A percentile compares a stretch with the other conserved stretches of the same genome.
Conservation (phyloP, 345 rosid genomes). For the Trapa incisa region DNA sequence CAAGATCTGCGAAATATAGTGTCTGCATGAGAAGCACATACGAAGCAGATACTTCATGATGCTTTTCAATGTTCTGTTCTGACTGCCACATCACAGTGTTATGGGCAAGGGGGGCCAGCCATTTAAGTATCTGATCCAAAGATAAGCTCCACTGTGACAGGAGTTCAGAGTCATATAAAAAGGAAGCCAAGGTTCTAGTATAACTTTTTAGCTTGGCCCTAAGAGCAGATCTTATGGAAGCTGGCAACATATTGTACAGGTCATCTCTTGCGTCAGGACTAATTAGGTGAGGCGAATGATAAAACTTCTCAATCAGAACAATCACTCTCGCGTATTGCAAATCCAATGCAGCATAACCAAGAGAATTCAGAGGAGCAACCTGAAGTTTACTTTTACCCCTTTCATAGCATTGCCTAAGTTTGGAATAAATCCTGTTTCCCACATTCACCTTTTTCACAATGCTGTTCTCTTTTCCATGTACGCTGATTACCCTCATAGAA, state of each 20-base stretch:
- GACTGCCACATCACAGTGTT: conserved; percentile 49
- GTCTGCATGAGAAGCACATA: conserved; percentile 53
- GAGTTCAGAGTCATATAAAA: conserved; percentile 29
- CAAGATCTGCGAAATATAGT: conserved; percentile 42
- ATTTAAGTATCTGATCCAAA: conserved; percentile 28
- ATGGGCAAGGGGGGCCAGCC: conserved; percentile 57
- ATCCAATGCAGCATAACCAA: conserved; percentile 52
- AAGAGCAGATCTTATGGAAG: conserved; percentile 24
- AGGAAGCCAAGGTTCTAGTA: conserved; percentile 21
- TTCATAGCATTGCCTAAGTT: conserved; percentile 24
- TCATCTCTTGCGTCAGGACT: conserved; percentile 35
- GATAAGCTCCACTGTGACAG: conserved; percentile 34
- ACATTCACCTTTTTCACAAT: conserved; percentile 11
- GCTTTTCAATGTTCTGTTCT: conserved; percentile 42
- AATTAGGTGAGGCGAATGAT: conserved; percentile 34
- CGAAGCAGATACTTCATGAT: conserved; percentile 24
- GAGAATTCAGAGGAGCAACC: conserved; percentile 32
- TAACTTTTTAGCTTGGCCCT: conserved; percentile 29
- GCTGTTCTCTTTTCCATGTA: conserved; percentile 13
- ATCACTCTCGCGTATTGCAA: conserved; percentile 48
- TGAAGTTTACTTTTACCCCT: conserved; percentile 17
- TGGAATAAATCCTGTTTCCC: conserved; percentile 19
- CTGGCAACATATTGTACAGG: conserved; percentile 44
- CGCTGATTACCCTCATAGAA: conserved; percentile 22
- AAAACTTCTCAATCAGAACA: conserved; percentile 39